A percentile compares a stretch with the other conserved stretches of the same genome.
Evolutionary conservation across 1,284 basidiomycete genomes (phyloP).

Genomic region (Heimioporus retisporus): DNA sequence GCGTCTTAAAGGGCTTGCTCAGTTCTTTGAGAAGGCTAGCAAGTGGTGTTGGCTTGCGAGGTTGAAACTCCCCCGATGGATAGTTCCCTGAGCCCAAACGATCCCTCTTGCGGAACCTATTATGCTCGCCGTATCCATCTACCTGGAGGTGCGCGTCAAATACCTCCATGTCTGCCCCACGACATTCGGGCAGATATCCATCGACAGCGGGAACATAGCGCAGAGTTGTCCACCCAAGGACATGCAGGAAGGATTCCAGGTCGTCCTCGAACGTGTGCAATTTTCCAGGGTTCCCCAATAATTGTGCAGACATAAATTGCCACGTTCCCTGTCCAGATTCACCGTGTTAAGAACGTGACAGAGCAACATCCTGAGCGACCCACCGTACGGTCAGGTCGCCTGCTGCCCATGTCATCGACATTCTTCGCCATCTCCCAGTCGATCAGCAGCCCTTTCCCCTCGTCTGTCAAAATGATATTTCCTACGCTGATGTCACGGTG

Average conservation of each 20-base stretch:
- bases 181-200: neutral
- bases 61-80: neutral
- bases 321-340: neutral
- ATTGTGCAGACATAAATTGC: too few relatives aligned
- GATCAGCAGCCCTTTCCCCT: neutral
- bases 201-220: neutral
- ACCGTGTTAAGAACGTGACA: too few relatives aligned
- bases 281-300: neutral
- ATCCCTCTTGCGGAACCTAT: neutral
- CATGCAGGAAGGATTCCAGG: conserved; percentile 7
- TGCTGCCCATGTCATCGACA: too few relatives aligned
- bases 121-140: neutral
- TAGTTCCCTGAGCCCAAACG: too few relatives aligned
- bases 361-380: neutral
- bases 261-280: neutral
- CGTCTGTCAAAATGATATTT: too few relatives aligned
- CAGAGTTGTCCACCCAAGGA: conserved; percentile 2
- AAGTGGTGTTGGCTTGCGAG: neutral
- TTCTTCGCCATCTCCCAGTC: conserved; percentile 11
- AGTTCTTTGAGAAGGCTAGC: neutral
- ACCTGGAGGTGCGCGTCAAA: neutral
- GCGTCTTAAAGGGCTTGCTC: neutral
- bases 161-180: neutral
- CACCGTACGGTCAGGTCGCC: neutral
- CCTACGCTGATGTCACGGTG: neutral